Evolutionary conservation across 2,329 filamentous ascomycete genomes (phyloP).

Genomic region (Penicillium corylophilum): DNA sequence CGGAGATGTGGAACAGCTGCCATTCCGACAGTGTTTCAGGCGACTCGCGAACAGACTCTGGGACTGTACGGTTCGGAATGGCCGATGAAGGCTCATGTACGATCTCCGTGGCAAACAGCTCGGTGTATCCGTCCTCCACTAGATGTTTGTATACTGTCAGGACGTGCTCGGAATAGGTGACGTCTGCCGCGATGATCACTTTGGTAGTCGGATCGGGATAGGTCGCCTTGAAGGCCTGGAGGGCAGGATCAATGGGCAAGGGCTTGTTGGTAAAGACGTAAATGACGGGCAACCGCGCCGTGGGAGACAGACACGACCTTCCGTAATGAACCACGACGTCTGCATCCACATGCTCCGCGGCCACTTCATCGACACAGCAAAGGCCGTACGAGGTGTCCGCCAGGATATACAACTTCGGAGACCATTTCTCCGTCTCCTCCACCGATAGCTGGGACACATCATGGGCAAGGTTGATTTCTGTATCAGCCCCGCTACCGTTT

Average conservation of each 20-base stretch:
- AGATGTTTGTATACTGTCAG: slow-evolving; percentile 57
- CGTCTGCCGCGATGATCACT: slow-evolving; percentile 81
- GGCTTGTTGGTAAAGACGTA: slow-evolving; percentile 81
- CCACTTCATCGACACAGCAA: slow-evolving; percentile 95
- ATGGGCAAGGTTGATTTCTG: slow-evolving; percentile 18
- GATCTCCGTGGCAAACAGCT: slow-evolving; percentile 68
- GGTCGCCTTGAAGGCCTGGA: slow-evolving; percentile 63
- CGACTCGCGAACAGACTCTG: slow-evolving; percentile 48
- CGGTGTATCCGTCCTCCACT: slow-evolving; percentile 63
- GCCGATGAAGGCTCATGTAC: slow-evolving; percentile 74
- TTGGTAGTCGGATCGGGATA: slow-evolving; percentile 65
- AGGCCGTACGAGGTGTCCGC: slow-evolving; percentile 96
- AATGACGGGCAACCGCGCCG: slow-evolving; percentile 79
- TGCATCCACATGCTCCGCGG: slow-evolving; percentile 87
- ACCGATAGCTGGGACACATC: slow-evolving; percentile 29
- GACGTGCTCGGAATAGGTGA: slow-evolving; percentile 80
- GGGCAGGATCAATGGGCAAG: slow-evolving; percentile 61
- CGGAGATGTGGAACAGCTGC: slow-evolving; percentile 80
- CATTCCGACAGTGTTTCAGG: slow-evolving; percentile 60
- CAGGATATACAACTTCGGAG: slow-evolving; percentile 69
- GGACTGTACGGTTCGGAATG: slow-evolving; percentile 80
- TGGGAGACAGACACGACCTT: slow-evolving; percentile 85
- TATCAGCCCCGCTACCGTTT: slow-evolving; percentile 10
- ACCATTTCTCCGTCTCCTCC: slow-evolving; percentile 20
- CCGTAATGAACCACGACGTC: slow-evolving; percentile 95